Conservation (phyloP, 345 rosid species). For the Psidium guajava region DNA sequence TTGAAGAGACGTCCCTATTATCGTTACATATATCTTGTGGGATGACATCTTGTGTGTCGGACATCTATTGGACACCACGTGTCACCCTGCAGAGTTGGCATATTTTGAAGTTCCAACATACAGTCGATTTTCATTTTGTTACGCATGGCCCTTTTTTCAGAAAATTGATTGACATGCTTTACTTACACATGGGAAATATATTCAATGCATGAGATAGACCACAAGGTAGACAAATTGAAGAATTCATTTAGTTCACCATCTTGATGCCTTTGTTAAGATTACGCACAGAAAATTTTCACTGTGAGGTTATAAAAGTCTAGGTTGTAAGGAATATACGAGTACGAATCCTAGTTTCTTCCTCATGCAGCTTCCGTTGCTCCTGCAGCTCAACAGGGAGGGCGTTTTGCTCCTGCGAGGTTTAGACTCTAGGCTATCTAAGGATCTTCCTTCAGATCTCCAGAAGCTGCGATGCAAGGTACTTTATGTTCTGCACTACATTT, state of each 20-base stretch:
- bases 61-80: not conserved
- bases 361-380: not conserved
- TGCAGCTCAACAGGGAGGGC: conserved; percentile 80
- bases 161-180: not conserved
- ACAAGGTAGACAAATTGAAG: not conserved
- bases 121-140: not conserved
- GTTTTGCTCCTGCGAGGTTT: conserved; percentile 80
- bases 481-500: not conserved
- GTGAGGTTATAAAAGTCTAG: not conserved
- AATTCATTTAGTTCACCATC: not conserved
- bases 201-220: not conserved
- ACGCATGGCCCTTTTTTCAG: not conserved
- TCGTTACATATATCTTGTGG: not conserved
- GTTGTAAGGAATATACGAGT: not conserved
- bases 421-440: conserved; percentile 91
- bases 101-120: not conserved
- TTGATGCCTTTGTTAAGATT: not conserved
- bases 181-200: not conserved
- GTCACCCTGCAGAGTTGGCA: not conserved
- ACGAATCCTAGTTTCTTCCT: not conserved
- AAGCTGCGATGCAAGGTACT: conserved; percentile 90
- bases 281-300: not conserved
- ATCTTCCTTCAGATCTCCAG: conserved; percentile 90
- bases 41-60: not conserved
- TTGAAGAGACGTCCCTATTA: not conserved